Conservation (phyloP, 352 stramenopile species). For the Phytophthora sojae region DNA sequence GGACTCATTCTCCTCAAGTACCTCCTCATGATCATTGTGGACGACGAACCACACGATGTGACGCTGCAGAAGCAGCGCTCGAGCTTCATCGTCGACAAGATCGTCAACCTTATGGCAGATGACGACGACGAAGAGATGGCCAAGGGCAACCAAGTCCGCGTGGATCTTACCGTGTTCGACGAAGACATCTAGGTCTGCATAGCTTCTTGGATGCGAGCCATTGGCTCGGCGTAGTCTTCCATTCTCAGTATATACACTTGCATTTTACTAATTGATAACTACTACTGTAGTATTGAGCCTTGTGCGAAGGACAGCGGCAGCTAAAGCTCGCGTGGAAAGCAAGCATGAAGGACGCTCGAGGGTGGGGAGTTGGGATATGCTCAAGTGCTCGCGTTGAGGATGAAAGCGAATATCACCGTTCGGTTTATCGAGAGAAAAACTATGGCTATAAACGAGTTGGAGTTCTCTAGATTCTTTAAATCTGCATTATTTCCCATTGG, state of each 20-base stretch:
- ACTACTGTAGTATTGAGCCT: no score
- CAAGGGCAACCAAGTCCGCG: constrained; percentile 82
- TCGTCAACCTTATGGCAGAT: constrained; percentile 77
- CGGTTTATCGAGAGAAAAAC: no score
- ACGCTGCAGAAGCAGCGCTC: constrained; percentile 74
- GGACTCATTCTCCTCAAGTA: constrained; percentile 76
- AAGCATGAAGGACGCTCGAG: no score
- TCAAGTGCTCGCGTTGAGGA: no score
- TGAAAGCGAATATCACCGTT: no score
- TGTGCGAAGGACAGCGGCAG: no score
- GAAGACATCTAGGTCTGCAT: constrained; percentile 56
- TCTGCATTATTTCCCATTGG: no score
- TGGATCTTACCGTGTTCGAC: constrained; percentile 83
- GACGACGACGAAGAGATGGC: constrained; percentile 70
- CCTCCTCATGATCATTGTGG: constrained; percentile 66
- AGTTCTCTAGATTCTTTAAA: no score
- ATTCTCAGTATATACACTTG: constrained; percentile 25
- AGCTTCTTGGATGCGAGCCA: neutral
- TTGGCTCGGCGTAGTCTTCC: neutral
- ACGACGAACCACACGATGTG: constrained; percentile 76
- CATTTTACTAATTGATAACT: no score
- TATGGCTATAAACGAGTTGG: no score
- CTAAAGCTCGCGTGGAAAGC: no score
- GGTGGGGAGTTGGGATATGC: no score
- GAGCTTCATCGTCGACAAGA: constrained; percentile 78